phyloP scores from a whole-genome alignment of 805 yeast genomes.

The Hanseniaspora taiwanica region DNA sequence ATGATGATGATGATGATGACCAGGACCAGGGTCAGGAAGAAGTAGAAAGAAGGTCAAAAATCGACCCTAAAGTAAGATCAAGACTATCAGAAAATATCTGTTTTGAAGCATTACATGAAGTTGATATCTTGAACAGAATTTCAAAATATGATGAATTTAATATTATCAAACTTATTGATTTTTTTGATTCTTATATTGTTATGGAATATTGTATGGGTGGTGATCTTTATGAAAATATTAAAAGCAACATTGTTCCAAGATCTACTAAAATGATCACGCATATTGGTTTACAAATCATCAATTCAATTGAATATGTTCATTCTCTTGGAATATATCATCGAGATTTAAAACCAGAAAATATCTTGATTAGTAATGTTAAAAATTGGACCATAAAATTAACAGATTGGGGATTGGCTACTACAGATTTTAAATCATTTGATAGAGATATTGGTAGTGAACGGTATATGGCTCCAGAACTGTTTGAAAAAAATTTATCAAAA shows the following conservation, averaged over 20 bases:
- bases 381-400: constrained; percentile 50
- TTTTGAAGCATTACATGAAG: constrained; percentile 56
- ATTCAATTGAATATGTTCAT: constrained; percentile 71
- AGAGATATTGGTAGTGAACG: constrained; percentile 84
- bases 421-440: constrained; percentile 39
- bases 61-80: constrained; percentile 22
- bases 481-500: constrained; percentile 35
- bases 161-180: constrained; percentile 46
- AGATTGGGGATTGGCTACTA: constrained; percentile 66
- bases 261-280: constrained; percentile 31
- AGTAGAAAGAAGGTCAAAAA: constrained; percentile 20
- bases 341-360: constrained; percentile 72
- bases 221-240: constrained; percentile 72
- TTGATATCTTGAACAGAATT: constrained; percentile 46
- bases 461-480: constrained; percentile 90
- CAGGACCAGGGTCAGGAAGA: constrained; percentile 8
- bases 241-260: constrained; percentile 43
- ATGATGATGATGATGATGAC: constrained; percentile 9
- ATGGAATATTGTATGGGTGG: constrained; percentile 83
- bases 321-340: constrained; percentile 59
- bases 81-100: constrained; percentile 29
- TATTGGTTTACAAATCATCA: constrained; percentile 50
- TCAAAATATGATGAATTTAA: constrained; percentile 25
- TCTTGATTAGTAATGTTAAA: constrained; percentile 36
- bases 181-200: constrained; percentile 54